Evolutionary conservation across 108 stramenopile species (phyloP).

Genomic region (Mayamaea pseudoterrestris): DNA sequence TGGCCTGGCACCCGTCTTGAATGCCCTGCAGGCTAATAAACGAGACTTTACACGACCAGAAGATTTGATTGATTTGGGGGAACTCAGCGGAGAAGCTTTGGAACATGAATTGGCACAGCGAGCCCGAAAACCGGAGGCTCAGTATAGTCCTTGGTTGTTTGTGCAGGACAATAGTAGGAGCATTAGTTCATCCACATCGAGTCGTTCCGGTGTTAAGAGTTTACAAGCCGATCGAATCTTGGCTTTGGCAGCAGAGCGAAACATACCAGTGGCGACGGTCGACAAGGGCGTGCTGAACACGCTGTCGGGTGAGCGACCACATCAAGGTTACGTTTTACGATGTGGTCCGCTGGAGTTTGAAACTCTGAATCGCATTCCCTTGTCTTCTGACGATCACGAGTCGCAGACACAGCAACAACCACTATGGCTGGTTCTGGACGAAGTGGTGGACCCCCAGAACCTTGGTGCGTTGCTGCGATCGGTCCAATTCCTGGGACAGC

Average conservation of each 20-base stretch:
- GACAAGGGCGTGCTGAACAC: conserved; percentile 84
- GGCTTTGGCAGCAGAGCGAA: conserved; percentile 34
- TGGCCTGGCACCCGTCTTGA: conserved; percentile 68
- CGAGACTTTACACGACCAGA: conserved; percentile 40
- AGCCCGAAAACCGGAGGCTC: conserved; percentile 53
- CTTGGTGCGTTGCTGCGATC: conserved; percentile 73
- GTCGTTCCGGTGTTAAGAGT: conserved; percentile 31
- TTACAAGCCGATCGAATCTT: conserved; percentile 37
- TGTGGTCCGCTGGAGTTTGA: conserved; percentile 64
- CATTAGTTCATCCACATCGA: conserved; percentile 11
- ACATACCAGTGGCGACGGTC: conserved; percentile 44
- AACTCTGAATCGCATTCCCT: conserved; percentile 28
- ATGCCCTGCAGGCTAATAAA: conserved; percentile 52
- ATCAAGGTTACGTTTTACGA: conserved; percentile 70
- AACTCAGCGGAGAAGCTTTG: conserved; percentile 10
- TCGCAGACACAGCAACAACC: conserved; percentile 6
- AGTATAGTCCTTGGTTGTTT: conserved; percentile 58
- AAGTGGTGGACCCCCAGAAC: conserved; percentile 90
- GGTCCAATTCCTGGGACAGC: conserved; percentile 64
- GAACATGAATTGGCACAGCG: conserved; percentile 6
- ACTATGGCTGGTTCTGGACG: conserved; percentile 82
- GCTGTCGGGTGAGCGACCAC: conserved; percentile 74
- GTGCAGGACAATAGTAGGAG: conserved; percentile 55
- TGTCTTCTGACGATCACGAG: conserved; percentile 7
- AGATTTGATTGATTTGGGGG: conserved; percentile 19